phyloP scores from a whole-genome alignment of 306 rosid genomes.

The Glycine tomentella region DNA sequence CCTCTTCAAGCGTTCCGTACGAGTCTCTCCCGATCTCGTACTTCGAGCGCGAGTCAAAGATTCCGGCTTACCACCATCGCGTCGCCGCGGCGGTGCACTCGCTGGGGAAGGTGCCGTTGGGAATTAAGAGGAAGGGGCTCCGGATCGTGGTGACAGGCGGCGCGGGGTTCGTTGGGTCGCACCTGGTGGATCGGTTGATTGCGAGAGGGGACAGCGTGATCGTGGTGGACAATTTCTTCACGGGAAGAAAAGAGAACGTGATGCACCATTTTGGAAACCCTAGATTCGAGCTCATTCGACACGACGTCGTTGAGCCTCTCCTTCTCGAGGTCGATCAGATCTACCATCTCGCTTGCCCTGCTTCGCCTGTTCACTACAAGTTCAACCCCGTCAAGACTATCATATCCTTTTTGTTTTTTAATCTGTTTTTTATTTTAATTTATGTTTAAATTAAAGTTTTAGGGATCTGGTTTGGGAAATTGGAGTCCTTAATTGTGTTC shows the following conservation, averaged over 20 bases:
- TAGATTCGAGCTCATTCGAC: constrained; percentile 86
- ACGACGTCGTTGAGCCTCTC: constrained; percentile 96
- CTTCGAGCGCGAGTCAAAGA: constrained; percentile 37
- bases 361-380: constrained; percentile 95
- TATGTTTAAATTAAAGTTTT: background rate
- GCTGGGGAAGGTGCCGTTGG: constrained; percentile 81
- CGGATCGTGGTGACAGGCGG: constrained; percentile 98
- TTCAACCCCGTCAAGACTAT: constrained; percentile 98
- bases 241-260: constrained; percentile 89
- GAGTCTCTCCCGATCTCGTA: constrained; percentile 51
- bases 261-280: constrained; percentile 96
- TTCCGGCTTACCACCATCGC: constrained; percentile 31
- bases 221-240: constrained; percentile 94
- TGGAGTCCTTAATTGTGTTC: constrained; percentile 59
- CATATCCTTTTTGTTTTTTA: constrained; percentile 68
- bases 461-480: background rate
- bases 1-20: constrained; percentile 47
- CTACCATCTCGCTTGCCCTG: constrained; percentile 98
- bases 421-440: background rate
- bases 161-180: constrained; percentile 95
- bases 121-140: constrained; percentile 78
- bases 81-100: constrained; percentile 51
- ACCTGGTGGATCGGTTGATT: constrained; percentile 88
- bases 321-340: constrained; percentile 96
- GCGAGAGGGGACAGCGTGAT: constrained; percentile 93